Conservation (phyloP, 148 eudicot species). For the Drosera capensis region DNA sequence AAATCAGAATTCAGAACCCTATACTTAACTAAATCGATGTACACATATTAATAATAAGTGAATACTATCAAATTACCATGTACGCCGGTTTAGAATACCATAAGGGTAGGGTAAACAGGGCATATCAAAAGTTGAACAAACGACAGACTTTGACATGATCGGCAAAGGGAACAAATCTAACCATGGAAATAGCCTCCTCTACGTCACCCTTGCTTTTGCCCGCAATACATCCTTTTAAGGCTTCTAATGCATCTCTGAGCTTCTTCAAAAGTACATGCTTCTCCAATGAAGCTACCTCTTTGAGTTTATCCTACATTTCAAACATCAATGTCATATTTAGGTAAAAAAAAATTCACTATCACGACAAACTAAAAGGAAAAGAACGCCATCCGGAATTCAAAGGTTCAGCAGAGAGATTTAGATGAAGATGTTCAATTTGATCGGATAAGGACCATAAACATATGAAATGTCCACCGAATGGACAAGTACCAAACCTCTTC, state of each 20-base stretch:
- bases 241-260: constrained; percentile 86
- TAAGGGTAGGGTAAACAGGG: neutral
- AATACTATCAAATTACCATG: too few relatives aligned
- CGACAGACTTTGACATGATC: too few relatives aligned
- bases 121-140: too few relatives aligned
- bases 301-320: constrained; percentile 45
- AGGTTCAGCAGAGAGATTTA: neutral
- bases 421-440: too few relatives aligned
- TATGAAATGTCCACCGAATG: neutral
- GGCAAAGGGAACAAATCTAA: constrained; percentile 13
- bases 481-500: constrained; percentile 51
- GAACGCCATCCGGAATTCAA: neutral
- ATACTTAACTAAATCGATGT: too few relatives aligned
- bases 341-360: too few relatives aligned
- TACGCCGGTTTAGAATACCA: too few relatives aligned
- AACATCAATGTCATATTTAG: neutral
- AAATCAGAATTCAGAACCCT: too few relatives aligned
- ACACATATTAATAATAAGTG: too few relatives aligned
- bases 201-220: constrained; percentile 83
- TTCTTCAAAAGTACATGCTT: constrained; percentile 78
- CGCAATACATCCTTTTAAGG: constrained; percentile 68
- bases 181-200: constrained; percentile 75
- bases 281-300: constrained; percentile 81
- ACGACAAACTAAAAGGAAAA: too few relatives aligned
- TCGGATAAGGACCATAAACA: neutral